These are phyloP conservation scores for Parsonsia alboflavescens DNA, from an alignment of 257 asterid genomes.

Conservation along the genomic window DNA sequence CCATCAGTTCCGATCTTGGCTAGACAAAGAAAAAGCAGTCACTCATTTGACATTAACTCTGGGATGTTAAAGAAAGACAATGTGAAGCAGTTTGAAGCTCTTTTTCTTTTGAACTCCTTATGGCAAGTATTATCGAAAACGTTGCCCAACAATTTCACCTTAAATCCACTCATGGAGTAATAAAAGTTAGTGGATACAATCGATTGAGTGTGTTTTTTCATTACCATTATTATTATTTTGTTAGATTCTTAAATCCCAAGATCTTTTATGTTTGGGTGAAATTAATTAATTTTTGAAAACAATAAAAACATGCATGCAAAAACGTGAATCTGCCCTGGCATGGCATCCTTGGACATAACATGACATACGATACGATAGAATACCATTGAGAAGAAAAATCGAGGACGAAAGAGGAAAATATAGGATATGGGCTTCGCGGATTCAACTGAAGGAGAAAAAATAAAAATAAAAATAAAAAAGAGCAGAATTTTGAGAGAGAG, in stretches of 20 bases:
- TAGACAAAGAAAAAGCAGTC: conserved; percentile 8
- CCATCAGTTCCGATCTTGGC: conserved; percentile 1
- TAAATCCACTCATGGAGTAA: background rate
- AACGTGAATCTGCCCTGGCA: too few relatives aligned
- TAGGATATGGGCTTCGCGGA: too few relatives aligned
- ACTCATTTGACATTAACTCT: background rate
- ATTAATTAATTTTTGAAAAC: too few relatives aligned
- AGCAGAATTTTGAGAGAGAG: background rate
- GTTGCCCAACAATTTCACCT: background rate
- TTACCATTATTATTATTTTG: too few relatives aligned
- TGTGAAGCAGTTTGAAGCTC: background rate
- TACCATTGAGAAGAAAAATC: too few relatives aligned
- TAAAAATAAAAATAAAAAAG: too few relatives aligned
- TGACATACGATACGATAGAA: too few relatives aligned
- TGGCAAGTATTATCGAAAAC: conserved; percentile 1
- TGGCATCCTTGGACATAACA: too few relatives aligned
- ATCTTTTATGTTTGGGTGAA: too few relatives aligned
- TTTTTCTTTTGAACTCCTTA: background rate
- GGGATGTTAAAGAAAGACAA: background rate
- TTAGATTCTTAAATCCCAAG: background rate
- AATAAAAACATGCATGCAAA: too few relatives aligned
- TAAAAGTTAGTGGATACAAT: background rate
- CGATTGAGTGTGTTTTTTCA: background rate
- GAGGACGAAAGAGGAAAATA: too few relatives aligned
- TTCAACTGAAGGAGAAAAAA: too few relatives aligned